These are phyloP conservation scores for Phytophthora hybrid DNA, from an alignment of 352 stramenopile genomes.

Conservation along the genomic window DNA sequence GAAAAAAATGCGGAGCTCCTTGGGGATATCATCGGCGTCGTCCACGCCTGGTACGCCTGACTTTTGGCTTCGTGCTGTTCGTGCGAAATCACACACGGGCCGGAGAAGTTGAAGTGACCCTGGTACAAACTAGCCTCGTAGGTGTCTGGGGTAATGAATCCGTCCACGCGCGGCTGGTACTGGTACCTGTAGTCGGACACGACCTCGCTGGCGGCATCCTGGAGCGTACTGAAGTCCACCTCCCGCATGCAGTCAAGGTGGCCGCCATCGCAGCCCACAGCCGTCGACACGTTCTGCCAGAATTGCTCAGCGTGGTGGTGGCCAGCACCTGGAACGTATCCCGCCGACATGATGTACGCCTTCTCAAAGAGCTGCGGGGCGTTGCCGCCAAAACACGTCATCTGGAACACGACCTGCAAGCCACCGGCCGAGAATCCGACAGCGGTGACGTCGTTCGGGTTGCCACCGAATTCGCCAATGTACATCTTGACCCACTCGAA, in stretches of 20 bases:
- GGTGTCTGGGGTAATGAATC: slow-evolving; percentile 25
- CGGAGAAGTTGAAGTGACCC: slow-evolving; percentile 29
- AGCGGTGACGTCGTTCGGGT: slow-evolving; percentile 39
- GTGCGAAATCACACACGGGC: slow-evolving; percentile 17
- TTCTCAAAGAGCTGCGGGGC: slow-evolving; percentile 25
- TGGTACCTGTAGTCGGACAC: slow-evolving; percentile 28
- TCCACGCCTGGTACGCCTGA: slow-evolving; percentile 20
- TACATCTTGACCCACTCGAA: slow-evolving; percentile 42
- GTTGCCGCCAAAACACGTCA: slow-evolving; percentile 26
- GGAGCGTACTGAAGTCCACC: slow-evolving; percentile 20
- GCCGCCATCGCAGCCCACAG: slow-evolving; percentile 16
- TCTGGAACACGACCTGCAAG: slow-evolving; percentile 27
- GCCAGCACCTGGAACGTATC: slow-evolving; percentile 16
- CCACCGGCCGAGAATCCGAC: slow-evolving; percentile 32
- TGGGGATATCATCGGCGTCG: slow-evolving; percentile 14
- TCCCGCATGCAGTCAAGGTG: slow-evolving; percentile 22
- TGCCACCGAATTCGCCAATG: slow-evolving; percentile 38
- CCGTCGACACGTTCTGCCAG: slow-evolving; percentile 27
- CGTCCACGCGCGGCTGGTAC: slow-evolving; percentile 32
- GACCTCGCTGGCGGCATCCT: slow-evolving; percentile 15
- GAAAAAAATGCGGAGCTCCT: slow-evolving; percentile 21
- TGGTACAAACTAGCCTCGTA: slow-evolving; percentile 29
- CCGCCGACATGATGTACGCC: slow-evolving; percentile 30
- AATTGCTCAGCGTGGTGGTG: slow-evolving; percentile 25
- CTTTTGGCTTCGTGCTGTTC: slow-evolving; percentile 24